phyloP scores from a whole-genome alignment of 306 rosid genomes.

The Lagenaria siceraria region DNA sequence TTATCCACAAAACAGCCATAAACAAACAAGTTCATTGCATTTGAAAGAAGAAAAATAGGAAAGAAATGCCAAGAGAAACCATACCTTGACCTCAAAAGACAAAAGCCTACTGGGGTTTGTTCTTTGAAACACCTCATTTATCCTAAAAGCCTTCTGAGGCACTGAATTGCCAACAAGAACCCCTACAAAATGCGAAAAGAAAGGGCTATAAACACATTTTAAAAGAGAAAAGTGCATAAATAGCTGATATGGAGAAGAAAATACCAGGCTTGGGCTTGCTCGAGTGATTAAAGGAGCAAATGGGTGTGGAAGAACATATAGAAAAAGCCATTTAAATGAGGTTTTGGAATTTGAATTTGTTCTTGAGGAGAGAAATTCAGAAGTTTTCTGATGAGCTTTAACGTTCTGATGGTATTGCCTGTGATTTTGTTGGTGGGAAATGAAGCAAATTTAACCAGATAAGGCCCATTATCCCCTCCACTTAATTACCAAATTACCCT shows the following conservation, averaged over 20 bases:
- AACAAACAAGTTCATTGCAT: not conserved
- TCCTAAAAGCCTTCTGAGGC: constrained; percentile 34
- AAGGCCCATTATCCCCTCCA: constrained; percentile 11
- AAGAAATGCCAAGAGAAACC: not conserved
- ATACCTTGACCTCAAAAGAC: constrained; percentile 70
- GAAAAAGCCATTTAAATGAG: constrained; percentile 46
- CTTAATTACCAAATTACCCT: constrained; percentile 23
- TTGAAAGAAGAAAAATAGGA: not conserved
- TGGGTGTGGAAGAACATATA: constrained; percentile 27
- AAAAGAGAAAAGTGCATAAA: not conserved
- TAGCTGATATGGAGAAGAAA: not conserved
- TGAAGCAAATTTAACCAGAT: constrained; percentile 14
- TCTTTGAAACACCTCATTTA: constrained; percentile 35
- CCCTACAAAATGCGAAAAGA: constrained; percentile 18
- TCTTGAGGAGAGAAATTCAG: not conserved
- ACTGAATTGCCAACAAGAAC: constrained; percentile 28
- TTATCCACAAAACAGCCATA: not conserved
- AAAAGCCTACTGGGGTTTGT: constrained; percentile 44
- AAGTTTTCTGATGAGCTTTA: not conserved
- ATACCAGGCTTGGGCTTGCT: constrained; percentile 63
- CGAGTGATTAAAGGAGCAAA: constrained; percentile 53
- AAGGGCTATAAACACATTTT: constrained; percentile 1
- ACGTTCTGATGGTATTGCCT: not conserved
- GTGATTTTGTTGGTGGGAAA: constrained; percentile 7
- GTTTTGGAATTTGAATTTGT: not conserved